Conservation (phyloP, 2,329 filamentous ascomycete species). For the Dothistroma septosporum region DNA sequence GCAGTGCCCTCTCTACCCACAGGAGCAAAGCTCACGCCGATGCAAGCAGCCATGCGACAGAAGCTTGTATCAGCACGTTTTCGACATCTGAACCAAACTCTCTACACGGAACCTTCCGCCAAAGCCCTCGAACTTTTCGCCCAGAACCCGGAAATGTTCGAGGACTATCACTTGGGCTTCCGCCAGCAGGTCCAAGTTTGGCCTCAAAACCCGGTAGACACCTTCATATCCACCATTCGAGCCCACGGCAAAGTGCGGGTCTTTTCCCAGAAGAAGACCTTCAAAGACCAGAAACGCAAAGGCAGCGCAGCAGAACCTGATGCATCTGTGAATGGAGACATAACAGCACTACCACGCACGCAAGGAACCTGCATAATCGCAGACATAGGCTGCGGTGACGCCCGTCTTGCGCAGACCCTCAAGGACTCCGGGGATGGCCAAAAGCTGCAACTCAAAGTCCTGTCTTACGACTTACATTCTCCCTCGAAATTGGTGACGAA, state of each 20-base stretch:
- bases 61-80: conserved; percentile 95
- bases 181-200: conserved; percentile 90
- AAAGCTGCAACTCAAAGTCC: conserved; percentile 67
- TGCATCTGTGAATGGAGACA: conserved; percentile 25
- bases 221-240: conserved; percentile 70
- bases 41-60: conserved; percentile 89
- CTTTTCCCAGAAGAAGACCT: conserved; percentile 33
- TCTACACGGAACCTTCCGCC: conserved; percentile 85
- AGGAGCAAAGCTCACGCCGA: conserved; percentile 70
- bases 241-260: conserved; percentile 56
- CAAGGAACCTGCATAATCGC: conserved; percentile 72
- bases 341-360: conserved; percentile 62
- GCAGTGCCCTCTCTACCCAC: conserved; percentile 33
- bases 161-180: conserved; percentile 95
- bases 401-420: conserved; percentile 68
- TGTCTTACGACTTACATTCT: conserved; percentile 82
- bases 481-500: conserved; percentile 73
- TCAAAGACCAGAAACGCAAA: conserved; percentile 40
- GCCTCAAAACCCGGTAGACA: conserved; percentile 94
- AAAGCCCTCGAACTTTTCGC: conserved; percentile 81
- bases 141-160: conserved; percentile 85
- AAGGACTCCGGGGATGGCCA: conserved; percentile 52
- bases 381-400: conserved; percentile 91
- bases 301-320: conserved; percentile 27
- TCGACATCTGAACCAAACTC: conserved; percentile 92